Evolutionary conservation across 2,329 filamentous ascomycete genomes (phyloP).

Genomic region (Botrytis cinerea): DNA sequence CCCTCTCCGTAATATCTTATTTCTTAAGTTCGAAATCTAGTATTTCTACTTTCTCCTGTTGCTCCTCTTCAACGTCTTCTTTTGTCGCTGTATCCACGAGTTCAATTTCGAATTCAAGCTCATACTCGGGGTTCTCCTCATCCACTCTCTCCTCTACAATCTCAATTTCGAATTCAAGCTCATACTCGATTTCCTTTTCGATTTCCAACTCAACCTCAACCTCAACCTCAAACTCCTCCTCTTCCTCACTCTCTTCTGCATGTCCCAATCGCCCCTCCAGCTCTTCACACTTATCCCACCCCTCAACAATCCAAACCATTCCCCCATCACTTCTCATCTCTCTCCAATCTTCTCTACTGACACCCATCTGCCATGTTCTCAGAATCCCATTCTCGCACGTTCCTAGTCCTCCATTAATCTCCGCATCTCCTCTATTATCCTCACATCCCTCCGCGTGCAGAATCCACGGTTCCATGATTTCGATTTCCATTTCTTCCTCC

Average conservation of each 20-base stretch:
- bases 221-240: background rate
- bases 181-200: no score
- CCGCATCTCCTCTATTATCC: background rate
- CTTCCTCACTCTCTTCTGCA: background rate
- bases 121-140: background rate
- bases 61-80: background rate
- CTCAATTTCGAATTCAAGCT: background rate
- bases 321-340: background rate
- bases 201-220: background rate
- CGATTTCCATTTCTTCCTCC: background rate
- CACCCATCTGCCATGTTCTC: slow-evolving; percentile 10
- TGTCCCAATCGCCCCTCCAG: background rate
- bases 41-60: background rate
- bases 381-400: slow-evolving; percentile 5
- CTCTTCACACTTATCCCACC: slow-evolving; percentile 6
- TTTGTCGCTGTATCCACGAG: background rate
- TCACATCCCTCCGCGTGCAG: slow-evolving; percentile 11
- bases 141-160: background rate
- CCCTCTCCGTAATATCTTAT: background rate
- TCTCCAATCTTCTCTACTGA: slow-evolving; percentile 4
- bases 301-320: slow-evolving; percentile 13
- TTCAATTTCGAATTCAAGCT: background rate
- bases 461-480: slow-evolving; percentile 2
- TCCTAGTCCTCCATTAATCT: slow-evolving; percentile 1
- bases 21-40: background rate